Base-by-base conservation (phyloP, 352 stramenopile genomes). In the Globisporangium uncinulatum region DNA sequence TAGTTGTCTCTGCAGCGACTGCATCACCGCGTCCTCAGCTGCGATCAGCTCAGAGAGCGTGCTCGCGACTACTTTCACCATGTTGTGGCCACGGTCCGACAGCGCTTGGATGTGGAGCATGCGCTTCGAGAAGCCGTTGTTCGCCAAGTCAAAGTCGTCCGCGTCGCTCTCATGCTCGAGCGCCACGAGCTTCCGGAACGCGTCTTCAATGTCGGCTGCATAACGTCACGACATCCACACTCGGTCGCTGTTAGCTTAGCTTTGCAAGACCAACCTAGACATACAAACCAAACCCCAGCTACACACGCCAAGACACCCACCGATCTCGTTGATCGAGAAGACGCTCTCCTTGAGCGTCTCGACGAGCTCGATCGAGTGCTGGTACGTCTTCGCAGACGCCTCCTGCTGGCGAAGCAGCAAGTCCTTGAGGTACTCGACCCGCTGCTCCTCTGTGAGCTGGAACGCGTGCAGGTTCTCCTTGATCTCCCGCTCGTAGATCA, bases 391-490 rank as follows among this genome's bases (percentile, higher is more conserved):
- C 11, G 80, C 56, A 44, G 87, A 74, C 7, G 73, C 66, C 32
- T 82, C 84, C 62, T 90, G 71, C 54, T 80, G 73, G 3, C 81
- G 79, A n/a, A 88, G 34, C 7, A 94, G 55, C 24, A 94, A 51
- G 62, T 92, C 79, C 48, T 86, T 86, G 17, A 94, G 61, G 45
- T 90, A 94, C 42, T 90, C 83, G 1, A 94, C 68, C 3, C 83
- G 77, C 51, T 92, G 83, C 49, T 94, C 83, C 64, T 94, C 83
- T 31, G 83, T 94, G 7, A 94, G 66, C 56, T 94, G 81, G 56
- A 94, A 89, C 4, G 79, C 83, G 20, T 80, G 67, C 10, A 94
- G 52, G 39, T 94, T 94, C 31, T 92, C 83, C 42, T 82, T 81
- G 41, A 86, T 80, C 58, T 90, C 79, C 19, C 72, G 70, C 54